Percentiles rank a stretch among this genome's conserved stretches.
Evolutionary conservation across 495 filamentous ascomycete genomes (phyloP).

Genomic region (Beverwykella pulmonaria): DNA sequence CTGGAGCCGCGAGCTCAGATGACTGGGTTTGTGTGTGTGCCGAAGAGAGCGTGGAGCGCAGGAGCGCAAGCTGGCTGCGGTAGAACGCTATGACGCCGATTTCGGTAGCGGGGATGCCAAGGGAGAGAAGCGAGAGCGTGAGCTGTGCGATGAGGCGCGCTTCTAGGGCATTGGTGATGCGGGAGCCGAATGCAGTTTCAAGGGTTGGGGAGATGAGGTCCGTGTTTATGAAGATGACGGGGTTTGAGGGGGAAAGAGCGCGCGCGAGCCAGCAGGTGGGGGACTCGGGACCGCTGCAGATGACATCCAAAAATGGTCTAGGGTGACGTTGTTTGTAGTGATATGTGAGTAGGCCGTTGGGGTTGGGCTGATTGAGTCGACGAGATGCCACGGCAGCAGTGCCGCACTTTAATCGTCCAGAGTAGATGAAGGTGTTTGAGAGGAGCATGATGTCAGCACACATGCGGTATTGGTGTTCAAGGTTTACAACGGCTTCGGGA

Average conservation of each 20-base stretch:
- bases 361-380: constrained; percentile 61
- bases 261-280: constrained; percentile 81
- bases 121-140: constrained; percentile 72
- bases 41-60: constrained; percentile 45
- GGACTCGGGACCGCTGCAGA: constrained; percentile 57
- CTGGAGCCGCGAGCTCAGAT: constrained; percentile 21
- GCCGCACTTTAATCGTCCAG: constrained; percentile 85
- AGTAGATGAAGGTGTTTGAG: constrained; percentile 91
- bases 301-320: constrained; percentile 36
- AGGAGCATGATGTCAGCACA: constrained; percentile 93
- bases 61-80: constrained; percentile 78
- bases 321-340: constrained; percentile 26
- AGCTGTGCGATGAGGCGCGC: constrained; percentile 74
- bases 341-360: constrained; percentile 56
- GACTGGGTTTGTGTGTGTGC: constrained; percentile 23
- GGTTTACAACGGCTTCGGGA: constrained; percentile 80
- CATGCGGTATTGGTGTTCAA: constrained; percentile 98
- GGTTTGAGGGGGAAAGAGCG: constrained; percentile 66
- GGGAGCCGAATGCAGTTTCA: constrained; percentile 71
- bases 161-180: constrained; percentile 83
- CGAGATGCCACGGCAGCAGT: constrained; percentile 71
- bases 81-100: constrained; percentile 99
- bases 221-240: constrained; percentile 86
- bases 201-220: constrained; percentile 66
- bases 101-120: constrained; percentile 71